phyloP scores from a whole-genome alignment of 805 yeast species.

The Lipomyces mesembrius region DNA sequence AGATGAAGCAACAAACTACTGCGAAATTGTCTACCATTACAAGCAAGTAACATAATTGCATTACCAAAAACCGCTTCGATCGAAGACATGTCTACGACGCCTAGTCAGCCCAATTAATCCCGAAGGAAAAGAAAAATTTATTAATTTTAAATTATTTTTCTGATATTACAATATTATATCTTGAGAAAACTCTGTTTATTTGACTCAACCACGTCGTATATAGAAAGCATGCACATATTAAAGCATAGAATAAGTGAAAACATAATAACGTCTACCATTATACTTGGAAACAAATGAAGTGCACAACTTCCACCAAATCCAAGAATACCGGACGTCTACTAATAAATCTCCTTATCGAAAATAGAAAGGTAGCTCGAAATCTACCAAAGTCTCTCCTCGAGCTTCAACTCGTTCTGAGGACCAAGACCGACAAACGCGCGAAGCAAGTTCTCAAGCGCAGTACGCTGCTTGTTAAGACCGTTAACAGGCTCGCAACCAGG shows the following conservation, averaged over 20 bases:
- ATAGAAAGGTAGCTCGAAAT: neutral
- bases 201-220: neutral
- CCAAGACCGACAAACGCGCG: conserved; percentile 90
- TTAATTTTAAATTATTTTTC: neutral
- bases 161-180: neutral
- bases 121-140: neutral
- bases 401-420: conserved; percentile 86
- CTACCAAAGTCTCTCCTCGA: conserved; percentile 74
- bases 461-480: conserved; percentile 92
- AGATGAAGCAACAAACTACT: no score
- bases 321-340: neutral
- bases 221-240: neutral
- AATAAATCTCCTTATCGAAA: no score
- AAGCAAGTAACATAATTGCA: no score
- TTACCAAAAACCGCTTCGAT: no score
- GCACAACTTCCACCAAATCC: neutral
- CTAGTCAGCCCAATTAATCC: neutral
- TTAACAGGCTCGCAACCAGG: conserved; percentile 89
- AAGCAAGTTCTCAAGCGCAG: conserved; percentile 87
- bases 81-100: no score
- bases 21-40: no score
- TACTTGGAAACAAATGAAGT: neutral
- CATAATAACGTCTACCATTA: neutral
- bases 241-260: neutral
- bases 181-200: neutral